A percentile compares a stretch with the other conserved stretches of the same genome.
Evolutionary conservation across 1,284 basidiomycete genomes (phyloP).

Genomic region (Earliella scabrosa): DNA sequence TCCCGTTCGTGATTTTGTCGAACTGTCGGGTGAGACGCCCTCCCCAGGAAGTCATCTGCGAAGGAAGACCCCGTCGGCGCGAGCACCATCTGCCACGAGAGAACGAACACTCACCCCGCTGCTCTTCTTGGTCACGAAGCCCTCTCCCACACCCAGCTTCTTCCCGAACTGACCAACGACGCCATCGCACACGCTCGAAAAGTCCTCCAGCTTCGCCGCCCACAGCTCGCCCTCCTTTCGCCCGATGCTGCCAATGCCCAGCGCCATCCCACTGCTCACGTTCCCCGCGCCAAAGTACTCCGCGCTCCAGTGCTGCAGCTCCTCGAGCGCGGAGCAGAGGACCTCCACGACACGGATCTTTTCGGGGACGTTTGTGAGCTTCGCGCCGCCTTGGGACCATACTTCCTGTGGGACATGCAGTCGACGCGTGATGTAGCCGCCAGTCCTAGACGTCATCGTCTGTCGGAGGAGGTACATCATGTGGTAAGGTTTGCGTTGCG

Average conservation of each 20-base stretch:
- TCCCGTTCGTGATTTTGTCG: conserved; percentile 90
- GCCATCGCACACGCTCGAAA: conserved; percentile 79
- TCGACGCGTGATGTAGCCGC: conserved; percentile 86
- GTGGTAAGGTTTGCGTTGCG: conserved; percentile 88
- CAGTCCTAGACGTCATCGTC: conserved; percentile 83
- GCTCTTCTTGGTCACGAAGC: conserved; percentile 82
- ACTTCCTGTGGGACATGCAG: conserved; percentile 89
- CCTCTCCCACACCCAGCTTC: conserved; percentile 88
- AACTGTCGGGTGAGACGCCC: conserved; percentile 82
- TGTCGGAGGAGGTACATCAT: conserved; percentile 81
- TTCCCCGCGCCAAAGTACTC: conserved; percentile 79
- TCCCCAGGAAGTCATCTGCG: conserved; percentile 71
- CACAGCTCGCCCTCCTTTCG: conserved; percentile 75
- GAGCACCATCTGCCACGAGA: conserved; percentile 6
- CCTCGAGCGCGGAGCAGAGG: conserved; percentile 75
- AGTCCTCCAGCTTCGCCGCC: conserved; percentile 72
- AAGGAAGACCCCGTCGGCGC: conserved; percentile 30
- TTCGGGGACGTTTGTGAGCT: conserved; percentile 79
- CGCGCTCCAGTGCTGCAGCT: conserved; percentile 66
- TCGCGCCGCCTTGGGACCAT: conserved; percentile 90
- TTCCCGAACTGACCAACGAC: conserved; percentile 86
- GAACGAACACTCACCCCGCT: conserved; percentile 52
- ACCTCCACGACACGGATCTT: conserved; percentile 88
- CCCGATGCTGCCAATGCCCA: conserved; percentile 72
- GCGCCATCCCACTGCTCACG: conserved; percentile 71